phyloP scores from a whole-genome alignment of 1,139 yeast genomes.

The Kodamaea sp. region DNA sequence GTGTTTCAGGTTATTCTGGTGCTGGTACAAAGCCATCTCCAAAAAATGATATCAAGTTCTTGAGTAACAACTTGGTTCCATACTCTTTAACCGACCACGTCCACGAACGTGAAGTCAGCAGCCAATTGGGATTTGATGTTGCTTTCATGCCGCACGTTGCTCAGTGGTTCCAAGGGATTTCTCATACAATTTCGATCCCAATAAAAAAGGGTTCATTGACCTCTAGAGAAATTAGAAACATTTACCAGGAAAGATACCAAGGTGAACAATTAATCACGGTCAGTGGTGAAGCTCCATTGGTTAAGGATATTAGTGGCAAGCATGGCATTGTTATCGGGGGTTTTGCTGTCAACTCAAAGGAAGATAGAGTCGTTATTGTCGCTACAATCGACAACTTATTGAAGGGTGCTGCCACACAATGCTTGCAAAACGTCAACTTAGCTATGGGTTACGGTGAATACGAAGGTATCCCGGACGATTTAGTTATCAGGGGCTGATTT shows the following conservation, averaged over 20 bases:
- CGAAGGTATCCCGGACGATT: constrained; percentile 81
- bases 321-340: constrained; percentile 96
- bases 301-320: constrained; percentile 85
- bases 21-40: constrained; percentile 99
- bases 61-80: constrained; percentile 84
- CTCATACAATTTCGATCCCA: constrained; percentile 89
- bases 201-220: constrained; percentile 66
- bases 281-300: constrained; percentile 88
- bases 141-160: constrained; percentile 98
- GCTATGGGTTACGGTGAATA: constrained; percentile 88
- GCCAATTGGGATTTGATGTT: constrained; percentile 71
- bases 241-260: constrained; percentile 84
- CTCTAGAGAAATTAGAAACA: constrained; percentile 75
- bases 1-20: constrained; percentile 97
- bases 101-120: constrained; percentile 89
- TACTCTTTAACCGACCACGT: constrained; percentile 94
- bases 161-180: constrained; percentile 98
- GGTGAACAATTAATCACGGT: constrained; percentile 84
- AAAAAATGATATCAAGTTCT: constrained; percentile 75
- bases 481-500: constrained; percentile 44
- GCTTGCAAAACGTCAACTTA: constrained; percentile 91
- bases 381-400: constrained; percentile 93
- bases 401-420: constrained; percentile 98
- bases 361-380: constrained; percentile 87
- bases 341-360: constrained; percentile 84